A percentile compares a stretch with the other conserved stretches of the same genome.
Conservation (phyloP, 257 asterid species). For the Buddleja alternifolia region DNA sequence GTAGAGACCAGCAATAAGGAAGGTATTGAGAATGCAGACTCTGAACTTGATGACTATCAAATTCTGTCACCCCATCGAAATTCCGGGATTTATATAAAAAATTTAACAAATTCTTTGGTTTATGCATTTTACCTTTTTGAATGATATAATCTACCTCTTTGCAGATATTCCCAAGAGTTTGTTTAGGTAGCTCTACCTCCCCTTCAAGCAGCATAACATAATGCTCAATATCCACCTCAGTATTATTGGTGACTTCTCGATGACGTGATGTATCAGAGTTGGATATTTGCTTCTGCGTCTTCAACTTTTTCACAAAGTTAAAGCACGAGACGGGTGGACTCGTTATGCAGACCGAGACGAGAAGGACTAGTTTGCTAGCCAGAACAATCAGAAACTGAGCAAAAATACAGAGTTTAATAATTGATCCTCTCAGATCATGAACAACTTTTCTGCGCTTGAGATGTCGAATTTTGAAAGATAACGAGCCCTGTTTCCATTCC, state of each 20-base stretch:
- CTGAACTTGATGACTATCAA: too few species aligned
- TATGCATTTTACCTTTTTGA: slow-evolving; percentile 34
- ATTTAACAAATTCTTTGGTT: too few species aligned
- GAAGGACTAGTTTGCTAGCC: slow-evolving; percentile 37
- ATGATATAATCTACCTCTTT: too few species aligned
- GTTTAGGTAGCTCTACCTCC: slow-evolving; percentile 38
- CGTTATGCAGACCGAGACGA: slow-evolving; percentile 29
- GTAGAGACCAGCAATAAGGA: slow-evolving; percentile 48
- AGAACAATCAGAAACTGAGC: slow-evolving; percentile 40
- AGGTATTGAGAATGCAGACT: too few species aligned
- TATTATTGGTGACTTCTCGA: too few species aligned
- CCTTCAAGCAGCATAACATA: slow-evolving; percentile 54
- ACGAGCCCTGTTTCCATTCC: slow-evolving; percentile 47
- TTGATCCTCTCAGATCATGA: too few species aligned
- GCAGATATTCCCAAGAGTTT: too few species aligned
- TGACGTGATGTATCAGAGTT: slow-evolving; percentile 22
- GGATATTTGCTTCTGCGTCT: slow-evolving; percentile 22
- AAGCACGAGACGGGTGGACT: slow-evolving; percentile 18
- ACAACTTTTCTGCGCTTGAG: too few species aligned
- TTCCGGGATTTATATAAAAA: slow-evolving; percentile 31
- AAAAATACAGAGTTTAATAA: slow-evolving; percentile 36
- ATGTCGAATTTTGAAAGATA: slow-evolving; percentile 29
- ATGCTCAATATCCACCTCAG: slow-evolving; percentile 25
- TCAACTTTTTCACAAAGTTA: slow-evolving; percentile 8
- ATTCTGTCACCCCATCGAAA: too few species aligned